Percentiles rank a stretch among this genome's conserved stretches.
These are phyloP conservation scores for Boletus hoseneyae DNA, from an alignment of 1,284 basidiomycete genomes.

Conservation along the genomic window DNA sequence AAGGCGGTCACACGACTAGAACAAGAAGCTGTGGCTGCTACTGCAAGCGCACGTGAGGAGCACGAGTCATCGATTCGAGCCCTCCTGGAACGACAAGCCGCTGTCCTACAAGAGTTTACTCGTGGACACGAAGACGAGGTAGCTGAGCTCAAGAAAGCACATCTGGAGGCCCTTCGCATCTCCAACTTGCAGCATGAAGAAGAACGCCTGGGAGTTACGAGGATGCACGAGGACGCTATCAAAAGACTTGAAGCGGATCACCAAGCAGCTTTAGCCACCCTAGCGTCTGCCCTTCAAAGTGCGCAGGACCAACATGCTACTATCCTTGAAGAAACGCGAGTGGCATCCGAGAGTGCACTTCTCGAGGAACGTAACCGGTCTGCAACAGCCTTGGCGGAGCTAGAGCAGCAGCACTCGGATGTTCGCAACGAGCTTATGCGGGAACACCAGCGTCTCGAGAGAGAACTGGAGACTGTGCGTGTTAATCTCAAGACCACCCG, in stretches of 20 bases:
- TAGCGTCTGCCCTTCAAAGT: constrained; percentile 42
- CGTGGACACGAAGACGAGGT: constrained; percentile 54
- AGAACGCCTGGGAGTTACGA: constrained; percentile 35
- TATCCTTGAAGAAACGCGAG: constrained; percentile 39
- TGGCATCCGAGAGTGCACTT: constrained; percentile 38
- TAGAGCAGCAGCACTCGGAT: constrained; percentile 33
- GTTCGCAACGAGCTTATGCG: constrained; percentile 31
- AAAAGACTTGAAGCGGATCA: constrained; percentile 45
- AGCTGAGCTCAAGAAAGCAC: constrained; percentile 42
- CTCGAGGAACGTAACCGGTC: constrained; percentile 42
- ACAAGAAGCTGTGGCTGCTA: constrained; percentile 41
- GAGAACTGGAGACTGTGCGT: constrained; percentile 27
- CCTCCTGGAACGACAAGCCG: constrained; percentile 55
- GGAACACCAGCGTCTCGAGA: constrained; percentile 23
- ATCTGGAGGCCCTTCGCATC: constrained; percentile 37
- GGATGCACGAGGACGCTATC: constrained; percentile 40
- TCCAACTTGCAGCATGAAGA: constrained; percentile 30
- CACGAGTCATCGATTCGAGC: constrained; percentile 48
- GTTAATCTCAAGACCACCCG: constrained; percentile 14
- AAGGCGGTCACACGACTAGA: constrained; percentile 43
- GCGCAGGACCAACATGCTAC: constrained; percentile 45
- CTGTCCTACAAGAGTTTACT: constrained; percentile 52
- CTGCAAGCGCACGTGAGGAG: constrained; percentile 43
- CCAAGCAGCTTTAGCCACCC: constrained; percentile 40
- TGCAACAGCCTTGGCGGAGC: constrained; percentile 36